Evolutionary conservation across 768 basidiomycete genomes (phyloP).

Genomic region (Leccinum barrowsii): DNA sequence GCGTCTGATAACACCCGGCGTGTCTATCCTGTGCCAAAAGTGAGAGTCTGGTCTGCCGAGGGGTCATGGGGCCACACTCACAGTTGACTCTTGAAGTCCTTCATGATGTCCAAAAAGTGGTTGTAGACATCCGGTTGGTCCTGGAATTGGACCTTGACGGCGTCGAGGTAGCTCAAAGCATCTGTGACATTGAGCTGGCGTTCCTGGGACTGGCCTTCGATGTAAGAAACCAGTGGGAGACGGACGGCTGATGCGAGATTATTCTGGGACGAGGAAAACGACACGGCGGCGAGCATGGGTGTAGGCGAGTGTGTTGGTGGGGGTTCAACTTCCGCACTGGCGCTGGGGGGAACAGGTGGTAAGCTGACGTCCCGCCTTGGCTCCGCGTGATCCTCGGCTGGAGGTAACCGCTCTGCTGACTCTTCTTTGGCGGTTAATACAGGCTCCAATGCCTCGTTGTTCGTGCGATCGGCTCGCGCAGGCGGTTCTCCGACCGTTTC

Average conservation of each 20-base stretch:
- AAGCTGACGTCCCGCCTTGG: constrained; percentile 26
- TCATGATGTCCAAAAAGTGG: constrained; percentile 65
- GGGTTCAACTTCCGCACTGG: constrained; percentile 5
- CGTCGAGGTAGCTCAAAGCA: constrained; percentile 60
- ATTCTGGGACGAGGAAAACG: constrained; percentile 7
- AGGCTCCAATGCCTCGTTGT: constrained; percentile 1
- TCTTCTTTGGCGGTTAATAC: constrained; percentile 2
- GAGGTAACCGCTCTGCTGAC: constrained; percentile 4
- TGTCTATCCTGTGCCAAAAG: constrained; percentile 72
- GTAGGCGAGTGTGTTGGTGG: constrained; percentile 10
- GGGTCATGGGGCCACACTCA: constrained; percentile 26
- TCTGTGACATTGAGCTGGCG: constrained; percentile 59
- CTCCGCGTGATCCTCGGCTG: constrained; percentile 13
- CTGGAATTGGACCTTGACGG: constrained; percentile 58
- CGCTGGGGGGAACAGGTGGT: constrained; percentile 10
- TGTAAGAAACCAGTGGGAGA: constrained; percentile 20
- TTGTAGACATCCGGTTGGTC: constrained; percentile 64
- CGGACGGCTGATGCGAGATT: constrained; percentile 4
- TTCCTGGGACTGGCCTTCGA: constrained; percentile 29
- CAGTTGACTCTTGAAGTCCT: constrained; percentile 69
- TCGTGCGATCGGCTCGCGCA: constrained; percentile 8
- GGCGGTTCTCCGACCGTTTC: constrained; percentile 14
- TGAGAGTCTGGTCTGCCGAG: constrained; percentile 1
- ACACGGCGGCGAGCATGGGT: constrained; percentile 14
- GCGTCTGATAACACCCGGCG: constrained; percentile 93